Evolutionary conservation across 1,139 yeast genomes (phyloP), one percentile per base, ranked within the genome.

Genomic region (Magnusiomyces fungicola): DNA sequence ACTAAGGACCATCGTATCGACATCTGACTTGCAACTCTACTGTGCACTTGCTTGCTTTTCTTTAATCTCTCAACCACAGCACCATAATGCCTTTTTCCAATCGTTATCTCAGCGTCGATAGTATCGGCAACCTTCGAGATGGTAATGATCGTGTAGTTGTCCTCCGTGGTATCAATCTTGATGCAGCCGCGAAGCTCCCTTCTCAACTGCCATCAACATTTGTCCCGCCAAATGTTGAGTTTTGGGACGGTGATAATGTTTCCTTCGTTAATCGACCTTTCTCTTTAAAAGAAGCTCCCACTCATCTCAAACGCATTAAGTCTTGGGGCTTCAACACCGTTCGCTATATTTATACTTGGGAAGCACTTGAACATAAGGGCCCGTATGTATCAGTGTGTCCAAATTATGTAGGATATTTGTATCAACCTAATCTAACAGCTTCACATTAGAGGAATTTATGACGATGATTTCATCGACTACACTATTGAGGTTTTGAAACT

Each of bases 321-420:
- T 74, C 82, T 12, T 78, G 94, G 79, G 97, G 97, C 1, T 87
- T 76, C 65, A 89, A 89, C 62, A 76, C 84, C 9, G 76, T 89
- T 23, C 69, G 97, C 51, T 85, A 82, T 61, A 71, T 89, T 18
- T 71, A 86, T 42, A 84, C 95, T 0, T 90, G 97, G 97, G 97
- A 90, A 63, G 94, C 97, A 0, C 60, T 90, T 9, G 97, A 90
- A 63, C 97, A 90, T 59, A 72, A 70, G 47, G 97, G 96, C 0
- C 97, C 97, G 1, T 38, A 38, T 12, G 41, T 37, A 37, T 6
- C n/a, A 27, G 14, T 14, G 12, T 27, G 9, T 27, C 14, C 12
- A 9, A 9, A 9, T 27, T 27, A 27, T 27, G 14, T 27, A 27
- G 9, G 14, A 5, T n/a, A 38, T 38, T 22, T 38, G 5, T 21